Evolutionary conservation across 2,329 filamentous ascomycete species (phyloP).

Genomic region (Endocalyx cinctus): DNA sequence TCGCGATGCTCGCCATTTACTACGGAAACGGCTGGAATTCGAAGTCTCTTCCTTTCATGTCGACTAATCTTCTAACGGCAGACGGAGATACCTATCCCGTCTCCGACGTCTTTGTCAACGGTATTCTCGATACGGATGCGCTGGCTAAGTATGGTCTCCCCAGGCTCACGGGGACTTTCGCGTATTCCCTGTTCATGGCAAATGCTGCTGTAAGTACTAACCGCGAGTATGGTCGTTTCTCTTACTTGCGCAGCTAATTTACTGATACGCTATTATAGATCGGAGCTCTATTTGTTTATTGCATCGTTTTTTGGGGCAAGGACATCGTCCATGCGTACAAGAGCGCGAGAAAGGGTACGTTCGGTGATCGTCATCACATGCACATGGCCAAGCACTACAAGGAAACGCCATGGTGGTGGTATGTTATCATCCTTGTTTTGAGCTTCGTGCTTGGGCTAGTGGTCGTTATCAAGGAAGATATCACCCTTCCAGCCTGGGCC

Average conservation of each 20-base stretch:
- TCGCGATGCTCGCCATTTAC: slow-evolving; percentile 47
- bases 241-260: too few relatives aligned
- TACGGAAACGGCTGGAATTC: slow-evolving; percentile 45
- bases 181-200: slow-evolving; percentile 50
- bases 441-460: slow-evolving; percentile 43
- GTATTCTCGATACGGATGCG: slow-evolving; percentile 36
- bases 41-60: slow-evolving; percentile 49
- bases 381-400: slow-evolving; percentile 51
- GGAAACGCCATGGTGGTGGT: slow-evolving; percentile 47
- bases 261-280: too few relatives aligned
- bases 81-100: slow-evolving; percentile 38
- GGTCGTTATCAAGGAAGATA: slow-evolving; percentile 40
- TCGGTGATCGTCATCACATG: slow-evolving; percentile 46
- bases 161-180: slow-evolving; percentile 43
- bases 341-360: slow-evolving; percentile 36
- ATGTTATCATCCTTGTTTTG: slow-evolving; percentile 33
- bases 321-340: slow-evolving; percentile 46
- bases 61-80: slow-evolving; percentile 37
- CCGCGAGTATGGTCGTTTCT: too few relatives aligned
- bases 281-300: slow-evolving; percentile 49
- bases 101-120: slow-evolving; percentile 33
- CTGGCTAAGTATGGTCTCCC: slow-evolving; percentile 42
- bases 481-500: slow-evolving; percentile 42
- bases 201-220: slow-evolving; percentile 39
- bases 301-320: slow-evolving; percentile 49